These are phyloP conservation scores for Coemansia sp. DNA, from an alignment of 192 early-diverging fungal genomes.

Conservation along the genomic window DNA sequence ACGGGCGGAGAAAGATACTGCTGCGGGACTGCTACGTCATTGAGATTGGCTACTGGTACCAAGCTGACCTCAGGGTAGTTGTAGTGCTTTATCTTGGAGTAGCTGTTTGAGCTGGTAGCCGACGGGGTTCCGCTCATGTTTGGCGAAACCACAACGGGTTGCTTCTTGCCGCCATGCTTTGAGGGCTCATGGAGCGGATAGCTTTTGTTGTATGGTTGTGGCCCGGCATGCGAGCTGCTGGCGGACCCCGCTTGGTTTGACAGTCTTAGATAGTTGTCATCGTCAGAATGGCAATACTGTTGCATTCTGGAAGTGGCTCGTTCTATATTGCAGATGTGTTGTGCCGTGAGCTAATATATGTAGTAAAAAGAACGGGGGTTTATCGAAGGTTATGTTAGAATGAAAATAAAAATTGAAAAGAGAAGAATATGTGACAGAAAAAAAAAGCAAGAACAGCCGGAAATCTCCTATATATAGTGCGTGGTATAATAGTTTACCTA, in stretches of 20 bases:
- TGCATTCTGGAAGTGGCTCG: slow-evolving; percentile 19
- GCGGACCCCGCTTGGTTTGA: slow-evolving; percentile 21
- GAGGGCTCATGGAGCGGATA: slow-evolving; percentile 20
- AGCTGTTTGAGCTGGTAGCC: slow-evolving; percentile 3
- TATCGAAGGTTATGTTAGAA: too few species aligned
- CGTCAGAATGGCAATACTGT: slow-evolving; percentile 22
- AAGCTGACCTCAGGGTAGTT: slow-evolving; percentile 20
- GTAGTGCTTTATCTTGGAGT: background rate
- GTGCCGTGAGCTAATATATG: background rate
- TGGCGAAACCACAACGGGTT: background rate
- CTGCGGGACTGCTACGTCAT: background rate
- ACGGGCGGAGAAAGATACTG: background rate
- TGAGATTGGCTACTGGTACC: background rate
- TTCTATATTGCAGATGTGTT: too few species aligned
- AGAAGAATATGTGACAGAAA: background rate
- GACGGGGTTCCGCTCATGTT: slow-evolving; percentile 3
- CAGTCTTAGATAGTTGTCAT: slow-evolving; percentile 39
- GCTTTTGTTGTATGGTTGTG: slow-evolving; percentile 41
- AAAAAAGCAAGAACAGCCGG: background rate
- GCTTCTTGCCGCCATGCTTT: background rate
- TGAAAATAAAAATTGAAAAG: background rate
- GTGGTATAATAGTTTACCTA: background rate
- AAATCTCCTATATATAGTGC: background rate
- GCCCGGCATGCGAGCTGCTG: slow-evolving; percentile 26
- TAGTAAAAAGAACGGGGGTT: background rate